Conservation (phyloP, 2,329 filamentous ascomycete genomes). For the Botrytis medusae region DNA sequence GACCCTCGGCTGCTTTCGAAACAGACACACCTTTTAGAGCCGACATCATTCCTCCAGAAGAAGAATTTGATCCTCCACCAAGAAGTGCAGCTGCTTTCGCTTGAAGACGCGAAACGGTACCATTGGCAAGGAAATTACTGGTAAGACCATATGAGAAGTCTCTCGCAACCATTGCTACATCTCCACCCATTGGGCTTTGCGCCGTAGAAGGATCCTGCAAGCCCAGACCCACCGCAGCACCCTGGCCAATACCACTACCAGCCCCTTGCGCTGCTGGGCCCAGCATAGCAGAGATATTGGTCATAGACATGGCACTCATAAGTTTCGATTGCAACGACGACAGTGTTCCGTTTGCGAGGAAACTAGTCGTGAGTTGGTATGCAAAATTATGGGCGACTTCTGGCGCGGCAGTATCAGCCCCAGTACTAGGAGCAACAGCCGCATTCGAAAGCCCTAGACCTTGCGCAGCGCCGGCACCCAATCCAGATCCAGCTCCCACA, state of each 20-base stretch:
- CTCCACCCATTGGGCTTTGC: constrained; percentile 12
- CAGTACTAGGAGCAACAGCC: background rate
- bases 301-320: constrained; percentile 4
- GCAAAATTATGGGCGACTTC: constrained; percentile 19
- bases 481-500: constrained; percentile 10
- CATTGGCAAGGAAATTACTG: constrained; percentile 18
- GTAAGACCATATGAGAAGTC: constrained; percentile 16
- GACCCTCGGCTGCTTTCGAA: constrained; percentile 16
- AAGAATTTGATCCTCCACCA: constrained; percentile 9
- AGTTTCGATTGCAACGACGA: background rate
- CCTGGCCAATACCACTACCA: constrained; percentile 19
- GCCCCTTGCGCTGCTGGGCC: constrained; percentile 10
- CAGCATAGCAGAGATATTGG: constrained; percentile 3
- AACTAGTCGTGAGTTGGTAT: constrained; percentile 12
- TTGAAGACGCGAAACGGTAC: constrained; percentile 10
- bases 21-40: constrained; percentile 2
- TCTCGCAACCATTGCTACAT: constrained; percentile 5
- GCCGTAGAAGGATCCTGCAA: constrained; percentile 11
- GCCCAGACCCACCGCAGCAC: constrained; percentile 15
- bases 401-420: background rate
- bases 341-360: constrained; percentile 16
- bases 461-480: constrained; percentile 16
- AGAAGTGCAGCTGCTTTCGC: constrained; percentile 14
- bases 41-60: background rate
- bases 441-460: background rate